These are phyloP conservation scores for Bullera alba DNA, from an alignment of 768 basidiomycete species.

Conservation along the genomic window DNA sequence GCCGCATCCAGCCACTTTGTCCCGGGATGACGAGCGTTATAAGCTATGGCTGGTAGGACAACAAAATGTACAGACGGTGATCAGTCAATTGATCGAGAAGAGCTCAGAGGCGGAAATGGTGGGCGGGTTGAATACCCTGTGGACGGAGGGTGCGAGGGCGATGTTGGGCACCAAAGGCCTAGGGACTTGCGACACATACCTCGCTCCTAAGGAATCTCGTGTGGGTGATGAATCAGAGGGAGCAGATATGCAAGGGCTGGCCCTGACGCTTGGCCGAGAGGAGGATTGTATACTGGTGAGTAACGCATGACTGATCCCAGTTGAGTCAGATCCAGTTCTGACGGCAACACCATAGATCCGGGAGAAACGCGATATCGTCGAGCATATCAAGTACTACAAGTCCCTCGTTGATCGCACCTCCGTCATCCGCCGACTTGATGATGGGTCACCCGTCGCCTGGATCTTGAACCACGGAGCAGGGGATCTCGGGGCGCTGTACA, in stretches of 20 bases:
- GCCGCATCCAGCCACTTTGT: not conserved
- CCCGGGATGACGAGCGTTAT: not conserved
- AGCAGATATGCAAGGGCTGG: not conserved
- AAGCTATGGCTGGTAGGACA: not conserved
- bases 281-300: conserved; percentile 5
- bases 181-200: not conserved
- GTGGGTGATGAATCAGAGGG: not conserved
- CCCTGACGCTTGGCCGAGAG: not conserved
- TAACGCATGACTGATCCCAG: not conserved
- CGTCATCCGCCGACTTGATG: not conserved
- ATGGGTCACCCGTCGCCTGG: not conserved
- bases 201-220: not conserved
- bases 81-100: not conserved
- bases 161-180: not conserved
- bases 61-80: not conserved
- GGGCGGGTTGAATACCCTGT: not conserved
- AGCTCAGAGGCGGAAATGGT: not conserved
- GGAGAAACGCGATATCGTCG: not conserved
- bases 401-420: not conserved
- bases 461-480: conserved; percentile 8
- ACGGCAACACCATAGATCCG: not conserved
- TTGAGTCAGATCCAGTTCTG: not conserved
- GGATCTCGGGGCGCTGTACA: conserved; percentile 6
- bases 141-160: not conserved
- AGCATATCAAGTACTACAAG: not conserved